Evolutionary conservation across 768 basidiomycete species (phyloP).

Genomic region (Amanita jacksonii): DNA sequence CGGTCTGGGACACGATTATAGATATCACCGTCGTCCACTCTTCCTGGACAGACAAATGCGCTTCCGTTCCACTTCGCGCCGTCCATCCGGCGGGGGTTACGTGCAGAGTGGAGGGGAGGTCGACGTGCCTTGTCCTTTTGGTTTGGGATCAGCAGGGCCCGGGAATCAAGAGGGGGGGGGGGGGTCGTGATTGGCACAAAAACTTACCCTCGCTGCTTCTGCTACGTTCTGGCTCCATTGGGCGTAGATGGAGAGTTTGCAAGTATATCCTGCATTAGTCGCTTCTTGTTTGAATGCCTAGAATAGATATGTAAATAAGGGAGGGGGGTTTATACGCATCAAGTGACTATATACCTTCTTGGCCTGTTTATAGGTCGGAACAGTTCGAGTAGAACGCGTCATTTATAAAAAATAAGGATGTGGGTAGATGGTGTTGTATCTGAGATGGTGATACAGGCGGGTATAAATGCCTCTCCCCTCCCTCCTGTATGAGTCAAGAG

Average conservation of each 20-base stretch:
- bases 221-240: too few relatives aligned
- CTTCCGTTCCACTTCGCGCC: conserved; percentile 4
- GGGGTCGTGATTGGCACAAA: background rate
- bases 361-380: conserved; percentile 1
- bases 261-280: too few relatives aligned
- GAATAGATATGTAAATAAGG: background rate
- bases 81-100: conserved; percentile 8
- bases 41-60: background rate
- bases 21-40: background rate
- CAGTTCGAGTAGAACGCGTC: conserved; percentile 6
- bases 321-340: too few relatives aligned
- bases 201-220: background rate
- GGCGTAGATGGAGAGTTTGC: too few relatives aligned
- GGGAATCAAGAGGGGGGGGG: too few relatives aligned
- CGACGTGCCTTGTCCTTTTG: conserved; percentile 1
- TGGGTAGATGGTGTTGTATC: too few relatives aligned
- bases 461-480: too few relatives aligned
- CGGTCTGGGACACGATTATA: background rate
- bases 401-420: background rate
- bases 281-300: too few relatives aligned
- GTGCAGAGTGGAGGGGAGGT: conserved; percentile 1
- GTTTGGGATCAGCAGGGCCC: background rate
- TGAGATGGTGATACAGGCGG: too few relatives aligned
- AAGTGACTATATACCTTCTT: conserved; percentile 9
- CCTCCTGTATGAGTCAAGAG: too few relatives aligned